Base-by-base conservation (phyloP, 345 rosid species). In the Brassica nigra region DNA sequence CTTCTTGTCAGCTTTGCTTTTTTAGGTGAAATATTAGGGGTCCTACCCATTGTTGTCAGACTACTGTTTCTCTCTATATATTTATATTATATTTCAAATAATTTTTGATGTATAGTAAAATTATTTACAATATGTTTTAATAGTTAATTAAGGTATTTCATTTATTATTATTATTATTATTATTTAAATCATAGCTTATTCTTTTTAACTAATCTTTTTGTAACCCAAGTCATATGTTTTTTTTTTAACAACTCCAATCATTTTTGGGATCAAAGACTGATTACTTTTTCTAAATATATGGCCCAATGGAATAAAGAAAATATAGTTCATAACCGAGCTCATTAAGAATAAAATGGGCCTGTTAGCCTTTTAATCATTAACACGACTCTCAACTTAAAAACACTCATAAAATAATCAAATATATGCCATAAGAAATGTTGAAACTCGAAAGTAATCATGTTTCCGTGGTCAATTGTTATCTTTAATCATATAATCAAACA, bases 1-100 rank as follows among this genome's bases (percentile, higher is more conserved):
- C 65, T 63, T 78, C 76, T 71, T 70, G 76, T 77, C 80, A 77
- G 80, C 70, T 70, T 77, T 63, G 57, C 28, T 49, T 31, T 18
- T 44, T 5, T 77, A 62, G 57, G 70, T 77, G 64, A 77, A 47
- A 70, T 20, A 62, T 27, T n/a, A 62, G 42, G 28, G 80, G 70
- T 70, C 81, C 71, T 63, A 69, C 74, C 14, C 16, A 62, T 5
- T 29, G 66, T 29, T 62, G 33, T 30, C 37, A 47, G 55, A 47
- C 16, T 47, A 47, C 59, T 54, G 23, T 54, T 16, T 54, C 8
- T 16, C 59, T 57, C 28, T 57, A 10, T 58, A 16, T 59, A 28
- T 23, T 1, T 52, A 52, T 52, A 11, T 44, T 14, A 47, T 2
- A 54, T 66, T 70, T 16, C 30, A 52, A 70, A 70, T 31, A 10